These are phyloP conservation scores for Acacia acuminata DNA, from an alignment of 306 rosid genomes.

Conservation along the genomic window DNA sequence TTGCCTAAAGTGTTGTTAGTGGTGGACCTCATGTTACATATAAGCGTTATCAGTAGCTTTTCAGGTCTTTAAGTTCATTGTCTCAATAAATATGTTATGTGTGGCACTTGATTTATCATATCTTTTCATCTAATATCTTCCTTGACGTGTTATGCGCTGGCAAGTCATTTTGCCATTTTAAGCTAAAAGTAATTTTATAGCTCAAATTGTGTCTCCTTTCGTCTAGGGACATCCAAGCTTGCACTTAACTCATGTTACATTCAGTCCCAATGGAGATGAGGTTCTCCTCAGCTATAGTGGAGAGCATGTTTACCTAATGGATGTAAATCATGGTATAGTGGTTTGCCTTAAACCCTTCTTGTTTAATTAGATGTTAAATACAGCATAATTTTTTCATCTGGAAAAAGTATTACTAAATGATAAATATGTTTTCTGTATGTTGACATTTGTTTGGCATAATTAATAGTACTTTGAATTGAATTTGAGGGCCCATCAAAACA, in stretches of 20 bases:
- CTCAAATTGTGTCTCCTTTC: constrained; percentile 27
- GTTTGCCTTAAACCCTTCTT: constrained; percentile 11
- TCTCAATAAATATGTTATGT: neutral
- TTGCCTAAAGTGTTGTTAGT: neutral
- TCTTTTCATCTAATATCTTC: constrained; percentile 10
- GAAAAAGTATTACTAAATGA: neutral
- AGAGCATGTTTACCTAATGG: constrained; percentile 92
- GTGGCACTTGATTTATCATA: neutral
- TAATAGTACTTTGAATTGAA: constrained; percentile 5
- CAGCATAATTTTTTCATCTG: neutral
- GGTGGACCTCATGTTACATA: neutral
- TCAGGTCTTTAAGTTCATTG: neutral
- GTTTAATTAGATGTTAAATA: constrained; percentile 23
- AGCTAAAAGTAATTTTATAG: constrained; percentile 7
- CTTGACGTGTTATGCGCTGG: neutral
- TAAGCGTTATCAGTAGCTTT: neutral
- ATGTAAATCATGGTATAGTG: constrained; percentile 71
- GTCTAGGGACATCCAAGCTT: constrained; percentile 76
- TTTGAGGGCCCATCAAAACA: neutral
- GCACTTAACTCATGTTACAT: constrained; percentile 91
- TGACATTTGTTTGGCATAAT: constrained; percentile 27
- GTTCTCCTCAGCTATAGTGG: constrained; percentile 99
- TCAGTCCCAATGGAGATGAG: constrained; percentile 93
- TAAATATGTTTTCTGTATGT: constrained; percentile 12
- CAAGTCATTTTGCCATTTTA: constrained; percentile 14